Evolutionary conservation across 2,329 filamentous ascomycete species (phyloP).

Genomic region (Ceratocystis cubensis): DNA sequence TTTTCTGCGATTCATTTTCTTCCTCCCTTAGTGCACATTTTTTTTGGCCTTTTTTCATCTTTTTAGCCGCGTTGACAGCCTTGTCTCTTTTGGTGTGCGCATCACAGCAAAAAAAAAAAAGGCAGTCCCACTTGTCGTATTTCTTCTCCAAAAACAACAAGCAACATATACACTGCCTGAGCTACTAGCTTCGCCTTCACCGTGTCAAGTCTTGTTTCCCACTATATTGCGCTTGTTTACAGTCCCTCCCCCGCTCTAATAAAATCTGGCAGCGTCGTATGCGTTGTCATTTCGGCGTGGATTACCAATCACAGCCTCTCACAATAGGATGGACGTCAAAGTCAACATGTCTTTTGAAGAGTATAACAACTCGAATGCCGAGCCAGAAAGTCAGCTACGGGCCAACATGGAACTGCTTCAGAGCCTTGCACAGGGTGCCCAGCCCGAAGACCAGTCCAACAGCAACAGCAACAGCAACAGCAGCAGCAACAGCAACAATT

Average conservation of each 20-base stretch:
- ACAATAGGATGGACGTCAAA: slow-evolving; percentile 7
- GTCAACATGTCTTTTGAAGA: slow-evolving; percentile 14
- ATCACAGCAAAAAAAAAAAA: slow-evolving; percentile 6
- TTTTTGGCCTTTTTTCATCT: slow-evolving; percentile 4
- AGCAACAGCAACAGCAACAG: slow-evolving; percentile 4
- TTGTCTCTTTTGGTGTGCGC: slow-evolving; percentile 8
- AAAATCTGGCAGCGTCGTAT: not conserved
- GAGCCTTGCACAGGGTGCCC: slow-evolving; percentile 14
- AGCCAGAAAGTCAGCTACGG: slow-evolving; percentile 14
- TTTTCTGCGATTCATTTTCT: not conserved
- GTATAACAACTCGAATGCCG: slow-evolving; percentile 13
- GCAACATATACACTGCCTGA: not conserved
- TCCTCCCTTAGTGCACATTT: not conserved
- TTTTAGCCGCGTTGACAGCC: not conserved
- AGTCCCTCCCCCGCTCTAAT: not conserved
- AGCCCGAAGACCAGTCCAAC: slow-evolving; percentile 1
- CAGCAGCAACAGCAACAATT: not conserved
- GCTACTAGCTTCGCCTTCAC: not conserved
- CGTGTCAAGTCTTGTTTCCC: not conserved
- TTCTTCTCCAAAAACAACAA: slow-evolving; percentile 1
- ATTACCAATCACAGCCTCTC: not conserved
- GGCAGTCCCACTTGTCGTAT: not conserved
- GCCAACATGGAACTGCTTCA: slow-evolving; percentile 19
- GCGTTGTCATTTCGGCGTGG: not conserved
- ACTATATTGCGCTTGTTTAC: not conserved